Evolutionary conservation across 2,329 filamentous ascomycete species (phyloP), one percentile per base, ranked within the genome.

Genomic region (Phoma herbarum): DNA sequence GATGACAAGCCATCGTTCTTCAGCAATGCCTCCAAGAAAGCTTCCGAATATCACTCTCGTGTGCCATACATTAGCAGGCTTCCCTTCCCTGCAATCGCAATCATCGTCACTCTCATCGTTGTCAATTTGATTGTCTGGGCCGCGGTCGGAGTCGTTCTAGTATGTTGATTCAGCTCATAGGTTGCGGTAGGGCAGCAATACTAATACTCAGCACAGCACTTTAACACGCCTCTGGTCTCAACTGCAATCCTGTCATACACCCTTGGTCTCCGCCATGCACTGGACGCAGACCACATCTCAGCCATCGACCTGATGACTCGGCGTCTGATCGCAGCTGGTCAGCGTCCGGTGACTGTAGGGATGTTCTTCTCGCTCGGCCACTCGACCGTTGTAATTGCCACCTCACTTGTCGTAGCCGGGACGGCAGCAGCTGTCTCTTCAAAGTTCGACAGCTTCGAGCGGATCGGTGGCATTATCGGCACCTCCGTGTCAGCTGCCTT

Each of bases 241-340:
- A 89, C 93, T 2, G 92, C 93, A 1, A 88, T 93, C 2, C 85
- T 98, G 0, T 89, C 93, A 25, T 98, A 96, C 77, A 92, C 92
- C 0, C 85, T 98, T 11, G 94, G 94, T 2, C 85, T 98, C 12
- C 90, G 94, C 41, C 94, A 98, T 81, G 94, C 94, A n/a, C 86
- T 98, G 43, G 95, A 98, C 72, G 95, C 94, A n/a, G 94, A 98
- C 78, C 95, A 98, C 73, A 91, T 91, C 64, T 88, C 86, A 39
- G 94, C 93, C 63, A 99, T 98, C 70, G 94, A 98, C 78, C 85
- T 98, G 35, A 96, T 96, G 89, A 98, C 95, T 0, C 86, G 95
- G 3, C 88, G 94, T 7, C 86, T 98, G 23, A 87, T 98, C 35
- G 93, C 93, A 0, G 86, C 91, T 0, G 93, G 92, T 18, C 92